Base-by-base conservation (phyloP, 495 filamentous ascomycete genomes). In the Neohortaea acidophila region DNA sequence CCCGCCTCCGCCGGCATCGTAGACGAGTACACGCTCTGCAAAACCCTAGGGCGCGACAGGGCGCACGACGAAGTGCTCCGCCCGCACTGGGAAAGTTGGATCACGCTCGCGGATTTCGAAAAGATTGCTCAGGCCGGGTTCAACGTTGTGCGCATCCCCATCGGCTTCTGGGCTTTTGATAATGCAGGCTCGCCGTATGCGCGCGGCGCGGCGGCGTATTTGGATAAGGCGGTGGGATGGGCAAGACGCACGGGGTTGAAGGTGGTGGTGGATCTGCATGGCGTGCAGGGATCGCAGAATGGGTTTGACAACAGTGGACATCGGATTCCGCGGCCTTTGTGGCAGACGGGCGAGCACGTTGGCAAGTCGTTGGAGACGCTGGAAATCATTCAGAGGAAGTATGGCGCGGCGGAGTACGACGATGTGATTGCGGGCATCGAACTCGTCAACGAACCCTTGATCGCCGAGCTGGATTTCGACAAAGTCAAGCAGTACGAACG, bases 361-460 rank as follows among this genome's bases (percentile, higher is more conserved):
- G 28, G 58, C 2, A 56, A 71, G 28, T 80, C 77, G 0, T 44
- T 80, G 26, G 53, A 56, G 18, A 75, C 77, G 10, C 59, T 84
- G 18, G 38, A 65, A n/a, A 62, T 48, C 10, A 62, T 86, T 20
- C 65, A 70, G 8, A 43, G 63, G 20, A 70, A 74, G 22, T 84
- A 81, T 55, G 63, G 58, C 3, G 37, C 41, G 20, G 20, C 66
- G 0, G 44, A 43, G 7, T 68, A 75, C 52, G 62, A 65, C 35
- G 74, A 81, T 39, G 73, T 79, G 3, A 74, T 86, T 15, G 68
- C 72, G 12, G 64, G 72, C 0, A 77, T 86, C 47, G 71, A 84
- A 52, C 68, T 81, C 3, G 58, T 84, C 30, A 85, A 86, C 50
- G 81, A 85, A 55, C 80, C 70, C 14, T 27, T 72, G 22, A 60